Percentiles rank a stretch among this genome's conserved stretches.
These are phyloP conservation scores for Brassica cretica DNA, from an alignment of 345 rosid genomes.

Conservation along the genomic window DNA sequence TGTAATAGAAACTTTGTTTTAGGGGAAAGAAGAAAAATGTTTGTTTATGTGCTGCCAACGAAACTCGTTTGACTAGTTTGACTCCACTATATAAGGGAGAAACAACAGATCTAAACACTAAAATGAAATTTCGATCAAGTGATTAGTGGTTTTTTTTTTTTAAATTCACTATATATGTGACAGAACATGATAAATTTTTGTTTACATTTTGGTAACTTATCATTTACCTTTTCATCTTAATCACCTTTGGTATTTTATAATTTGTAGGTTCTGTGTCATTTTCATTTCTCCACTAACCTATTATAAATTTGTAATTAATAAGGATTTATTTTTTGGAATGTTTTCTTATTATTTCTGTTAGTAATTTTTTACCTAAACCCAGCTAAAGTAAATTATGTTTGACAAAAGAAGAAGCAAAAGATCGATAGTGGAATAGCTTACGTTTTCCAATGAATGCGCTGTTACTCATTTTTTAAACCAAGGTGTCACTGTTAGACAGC, in stretches of 20 bases:
- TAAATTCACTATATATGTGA: background rate
- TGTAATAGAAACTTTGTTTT: slow-evolving; percentile 11
- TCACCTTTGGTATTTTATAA: background rate
- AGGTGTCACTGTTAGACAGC: slow-evolving; percentile 16
- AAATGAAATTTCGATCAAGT: background rate
- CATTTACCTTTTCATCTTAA: slow-evolving; percentile 20
- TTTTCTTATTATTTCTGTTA: background rate
- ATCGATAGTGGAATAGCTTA: slow-evolving; percentile 4
- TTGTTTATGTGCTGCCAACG: slow-evolving; percentile 5
- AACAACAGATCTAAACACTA: background rate
- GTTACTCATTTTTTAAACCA: slow-evolving; percentile 19
- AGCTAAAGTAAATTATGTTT: background rate
- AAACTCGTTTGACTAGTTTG: slow-evolving; percentile 33
- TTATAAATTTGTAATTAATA: slow-evolving; percentile 16
- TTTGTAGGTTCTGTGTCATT: slow-evolving; percentile 14
- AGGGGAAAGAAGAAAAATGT: background rate
- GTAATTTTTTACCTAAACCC: background rate
- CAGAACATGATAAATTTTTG: background rate
- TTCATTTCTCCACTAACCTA: background rate
- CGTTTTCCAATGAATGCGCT: slow-evolving; percentile 26
- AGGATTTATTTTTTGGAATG: slow-evolving; percentile 14
- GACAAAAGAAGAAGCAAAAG: background rate
- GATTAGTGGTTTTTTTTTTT: slow-evolving; percentile 8
- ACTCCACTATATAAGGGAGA: slow-evolving; percentile 18
- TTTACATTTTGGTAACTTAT: slow-evolving; percentile 14